Evolutionary conservation across 2,329 filamentous ascomycete species (phyloP).

Genomic region (Domatiomyces globalis): DNA sequence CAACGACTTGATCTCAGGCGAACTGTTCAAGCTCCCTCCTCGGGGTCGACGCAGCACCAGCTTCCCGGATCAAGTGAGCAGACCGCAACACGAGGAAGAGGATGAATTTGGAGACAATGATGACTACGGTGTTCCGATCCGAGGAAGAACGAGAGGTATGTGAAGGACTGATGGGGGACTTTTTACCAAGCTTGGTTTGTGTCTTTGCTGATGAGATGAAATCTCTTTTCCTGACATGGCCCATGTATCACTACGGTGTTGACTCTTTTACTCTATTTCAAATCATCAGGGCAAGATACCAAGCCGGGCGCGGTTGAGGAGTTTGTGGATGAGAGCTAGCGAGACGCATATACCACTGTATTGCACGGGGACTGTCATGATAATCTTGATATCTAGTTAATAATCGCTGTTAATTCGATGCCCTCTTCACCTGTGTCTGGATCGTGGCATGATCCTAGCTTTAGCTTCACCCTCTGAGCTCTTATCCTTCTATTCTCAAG

Average conservation of each 20-base stretch:
- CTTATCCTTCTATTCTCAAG: too few species aligned
- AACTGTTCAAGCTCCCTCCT: constrained; percentile 11
- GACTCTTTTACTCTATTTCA: neutral
- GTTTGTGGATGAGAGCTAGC: neutral
- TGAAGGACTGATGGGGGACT: neutral
- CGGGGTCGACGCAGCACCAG: constrained; percentile 6
- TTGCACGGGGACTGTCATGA: too few species aligned
- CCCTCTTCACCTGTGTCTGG: too few species aligned
- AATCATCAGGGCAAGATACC: neutral
- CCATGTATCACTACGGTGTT: neutral
- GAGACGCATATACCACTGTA: too few species aligned
- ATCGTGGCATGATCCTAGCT: too few species aligned
- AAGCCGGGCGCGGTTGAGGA: neutral
- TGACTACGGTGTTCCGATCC: constrained; percentile 27
- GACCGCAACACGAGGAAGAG: constrained; percentile 15
- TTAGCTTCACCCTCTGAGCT: too few species aligned
- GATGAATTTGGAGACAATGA: constrained; percentile 18
- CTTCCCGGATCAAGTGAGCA: constrained; percentile 8
- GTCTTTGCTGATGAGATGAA: neutral
- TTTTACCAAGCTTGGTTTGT: neutral
- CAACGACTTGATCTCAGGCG: constrained; percentile 18
- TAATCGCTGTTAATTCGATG: too few species aligned
- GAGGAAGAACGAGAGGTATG: constrained; percentile 6
- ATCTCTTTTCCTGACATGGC: neutral
- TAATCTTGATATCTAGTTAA: too few species aligned